Evolutionary conservation across 345 rosid species (phyloP).

Genomic region (Salix purpurea): DNA sequence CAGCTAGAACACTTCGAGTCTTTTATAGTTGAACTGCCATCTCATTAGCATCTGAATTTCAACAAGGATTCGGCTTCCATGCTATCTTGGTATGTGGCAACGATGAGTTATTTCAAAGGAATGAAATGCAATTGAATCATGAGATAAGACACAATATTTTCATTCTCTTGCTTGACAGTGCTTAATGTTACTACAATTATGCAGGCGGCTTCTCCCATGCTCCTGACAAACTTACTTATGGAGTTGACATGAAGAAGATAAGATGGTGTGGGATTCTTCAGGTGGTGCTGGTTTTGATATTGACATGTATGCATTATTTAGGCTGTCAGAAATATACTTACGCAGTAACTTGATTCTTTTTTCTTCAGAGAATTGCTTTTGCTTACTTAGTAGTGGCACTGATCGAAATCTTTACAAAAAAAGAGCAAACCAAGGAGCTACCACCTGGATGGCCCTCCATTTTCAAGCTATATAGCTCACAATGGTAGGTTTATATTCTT

Average conservation of each 20-base stretch:
- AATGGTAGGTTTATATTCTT: slow-evolving; percentile 46
- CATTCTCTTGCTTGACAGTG: background rate
- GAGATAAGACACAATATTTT: background rate
- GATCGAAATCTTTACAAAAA: slow-evolving; percentile 58
- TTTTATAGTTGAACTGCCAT: too few relatives aligned
- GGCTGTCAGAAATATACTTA: background rate
- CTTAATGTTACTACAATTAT: slow-evolving; percentile 11
- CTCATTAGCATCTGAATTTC: too few relatives aligned
- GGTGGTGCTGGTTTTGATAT: slow-evolving; percentile 34
- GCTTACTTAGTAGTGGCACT: slow-evolving; percentile 67
- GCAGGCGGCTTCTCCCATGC: slow-evolving; percentile 89
- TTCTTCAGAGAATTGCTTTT: slow-evolving; percentile 75
- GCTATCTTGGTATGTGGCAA: too few relatives aligned
- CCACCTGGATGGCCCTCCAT: slow-evolving; percentile 40
- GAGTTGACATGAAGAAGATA: slow-evolving; percentile 68
- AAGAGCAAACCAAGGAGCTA: slow-evolving; percentile 23
- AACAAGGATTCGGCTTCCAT: too few relatives aligned
- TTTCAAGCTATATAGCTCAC: slow-evolving; percentile 55
- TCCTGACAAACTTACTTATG: slow-evolving; percentile 67
- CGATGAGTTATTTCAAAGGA: too few relatives aligned
- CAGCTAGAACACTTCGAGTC: too few relatives aligned
- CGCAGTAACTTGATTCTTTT: background rate
- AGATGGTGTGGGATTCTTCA: slow-evolving; percentile 91
- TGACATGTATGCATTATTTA: background rate
- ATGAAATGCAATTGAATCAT: too few relatives aligned